phyloP scores from a whole-genome alignment of 352 stramenopile species.

The Phytophthora boehmeriae region DNA sequence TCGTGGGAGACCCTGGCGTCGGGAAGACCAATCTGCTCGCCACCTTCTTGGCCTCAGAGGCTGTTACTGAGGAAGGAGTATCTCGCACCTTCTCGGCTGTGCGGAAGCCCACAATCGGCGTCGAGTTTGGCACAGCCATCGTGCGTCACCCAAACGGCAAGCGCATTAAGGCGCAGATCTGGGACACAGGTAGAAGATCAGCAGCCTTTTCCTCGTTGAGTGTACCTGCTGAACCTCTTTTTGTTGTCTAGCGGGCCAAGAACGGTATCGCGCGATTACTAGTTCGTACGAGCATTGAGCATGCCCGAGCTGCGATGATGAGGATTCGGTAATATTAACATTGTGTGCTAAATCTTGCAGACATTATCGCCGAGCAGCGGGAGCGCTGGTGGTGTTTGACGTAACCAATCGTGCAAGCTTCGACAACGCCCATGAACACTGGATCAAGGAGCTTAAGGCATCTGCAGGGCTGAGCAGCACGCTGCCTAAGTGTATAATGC shows the following conservation, averaged over 20 bases:
- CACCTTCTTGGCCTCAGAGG: slow-evolving; percentile 63
- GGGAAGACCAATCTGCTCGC: slow-evolving; percentile 92
- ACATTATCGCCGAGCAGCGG: slow-evolving; percentile 76
- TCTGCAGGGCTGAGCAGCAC: slow-evolving; percentile 66
- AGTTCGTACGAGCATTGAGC: slow-evolving; percentile 53
- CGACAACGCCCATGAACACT: slow-evolving; percentile 72
- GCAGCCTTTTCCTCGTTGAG: background rate
- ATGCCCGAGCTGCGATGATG: background rate
- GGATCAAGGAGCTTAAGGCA: slow-evolving; percentile 78
- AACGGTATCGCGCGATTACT: slow-evolving; percentile 84
- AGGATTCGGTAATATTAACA: background rate
- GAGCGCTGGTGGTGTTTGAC: slow-evolving; percentile 81
- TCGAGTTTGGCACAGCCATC: slow-evolving; percentile 86
- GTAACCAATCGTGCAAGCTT: slow-evolving; percentile 69
- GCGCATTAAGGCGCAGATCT: slow-evolving; percentile 86
- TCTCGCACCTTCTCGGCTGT: slow-evolving; percentile 56
- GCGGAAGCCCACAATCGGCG: slow-evolving; percentile 79
- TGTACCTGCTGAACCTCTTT: background rate
- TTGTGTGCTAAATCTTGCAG: slow-evolving; percentile 25
- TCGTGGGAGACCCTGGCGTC: slow-evolving; percentile 85
- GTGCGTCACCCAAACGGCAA: slow-evolving; percentile 74
- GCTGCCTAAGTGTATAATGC: slow-evolving; percentile 67
- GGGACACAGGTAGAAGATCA: slow-evolving; percentile 60
- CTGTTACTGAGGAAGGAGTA: slow-evolving; percentile 37
- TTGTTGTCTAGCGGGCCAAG: slow-evolving; percentile 53